These are phyloP conservation scores for Stephania cephalantha DNA, from an alignment of 164 flowering plant genomes.

Conservation along the genomic window DNA sequence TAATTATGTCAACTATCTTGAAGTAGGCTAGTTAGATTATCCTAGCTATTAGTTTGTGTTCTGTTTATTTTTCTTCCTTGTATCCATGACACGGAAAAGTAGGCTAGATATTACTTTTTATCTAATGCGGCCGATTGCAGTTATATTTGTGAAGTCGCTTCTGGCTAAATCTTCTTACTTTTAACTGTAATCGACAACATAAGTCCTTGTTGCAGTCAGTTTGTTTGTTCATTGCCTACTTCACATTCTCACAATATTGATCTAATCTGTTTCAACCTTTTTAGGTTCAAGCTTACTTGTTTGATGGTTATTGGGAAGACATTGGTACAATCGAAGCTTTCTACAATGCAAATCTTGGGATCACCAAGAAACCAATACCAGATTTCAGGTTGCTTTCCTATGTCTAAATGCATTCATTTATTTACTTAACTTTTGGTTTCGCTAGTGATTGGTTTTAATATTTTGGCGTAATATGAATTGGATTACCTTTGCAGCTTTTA, in stretches of 20 bases:
- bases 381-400: conserved; percentile 61
- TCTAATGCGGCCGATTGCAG: neutral
- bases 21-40: neutral
- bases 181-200: neutral
- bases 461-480: neutral
- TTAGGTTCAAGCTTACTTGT: conserved; percentile 91
- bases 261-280: neutral
- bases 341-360: conserved; percentile 90
- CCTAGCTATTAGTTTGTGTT: neutral
- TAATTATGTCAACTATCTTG: neutral
- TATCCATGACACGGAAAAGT: neutral
- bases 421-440: neutral
- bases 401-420: neutral
- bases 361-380: conserved; percentile 86
- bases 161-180: neutral
- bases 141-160: neutral
- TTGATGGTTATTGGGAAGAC: conserved; percentile 98
- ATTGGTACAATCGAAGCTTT: conserved; percentile 97
- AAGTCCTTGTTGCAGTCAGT: neutral
- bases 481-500: conserved; percentile 64
- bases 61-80: neutral
- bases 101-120: neutral
- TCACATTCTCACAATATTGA: neutral
- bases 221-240: neutral
- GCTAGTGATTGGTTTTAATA: neutral